These are phyloP conservation scores for Paramecium sexaurelia DNA, from an alignment of 73 alveolate species.

Conservation along the genomic window DNA sequence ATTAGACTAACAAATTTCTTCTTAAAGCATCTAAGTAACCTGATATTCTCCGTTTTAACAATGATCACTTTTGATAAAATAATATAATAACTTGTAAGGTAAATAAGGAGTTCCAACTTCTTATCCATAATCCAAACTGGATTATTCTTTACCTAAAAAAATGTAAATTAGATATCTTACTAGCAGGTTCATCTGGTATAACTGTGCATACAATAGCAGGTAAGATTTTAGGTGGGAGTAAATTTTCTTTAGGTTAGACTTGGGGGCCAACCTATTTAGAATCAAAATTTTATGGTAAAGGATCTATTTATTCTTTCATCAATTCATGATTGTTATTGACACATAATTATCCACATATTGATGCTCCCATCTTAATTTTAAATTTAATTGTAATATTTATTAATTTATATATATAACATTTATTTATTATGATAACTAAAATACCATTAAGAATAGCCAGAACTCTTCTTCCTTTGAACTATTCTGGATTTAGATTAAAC, in stretches of 20 bases:
- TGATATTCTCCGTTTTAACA: background rate
- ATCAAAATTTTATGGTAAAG: background rate
- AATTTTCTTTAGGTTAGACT: background rate
- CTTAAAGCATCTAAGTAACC: background rate
- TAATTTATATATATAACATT: background rate
- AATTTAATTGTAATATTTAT: background rate
- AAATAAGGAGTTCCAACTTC: background rate
- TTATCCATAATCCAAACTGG: background rate
- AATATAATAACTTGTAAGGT: background rate
- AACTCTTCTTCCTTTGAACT: background rate
- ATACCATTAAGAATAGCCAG: conserved; percentile 16
- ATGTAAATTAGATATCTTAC: background rate
- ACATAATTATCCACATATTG: background rate
- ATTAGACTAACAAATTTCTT: background rate
- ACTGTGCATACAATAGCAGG: background rate
- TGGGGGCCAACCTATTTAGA: background rate
- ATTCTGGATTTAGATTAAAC: background rate
- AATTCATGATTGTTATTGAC: background rate
- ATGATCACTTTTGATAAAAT: background rate
- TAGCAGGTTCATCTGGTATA: background rate
- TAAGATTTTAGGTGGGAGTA: background rate
- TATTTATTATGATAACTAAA: background rate
- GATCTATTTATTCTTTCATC: background rate
- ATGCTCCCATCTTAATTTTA: background rate
- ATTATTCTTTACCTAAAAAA: background rate